Base-by-base conservation (phyloP, 2,329 filamentous ascomycete genomes). In the Fusarium pseudonygamai region DNA sequence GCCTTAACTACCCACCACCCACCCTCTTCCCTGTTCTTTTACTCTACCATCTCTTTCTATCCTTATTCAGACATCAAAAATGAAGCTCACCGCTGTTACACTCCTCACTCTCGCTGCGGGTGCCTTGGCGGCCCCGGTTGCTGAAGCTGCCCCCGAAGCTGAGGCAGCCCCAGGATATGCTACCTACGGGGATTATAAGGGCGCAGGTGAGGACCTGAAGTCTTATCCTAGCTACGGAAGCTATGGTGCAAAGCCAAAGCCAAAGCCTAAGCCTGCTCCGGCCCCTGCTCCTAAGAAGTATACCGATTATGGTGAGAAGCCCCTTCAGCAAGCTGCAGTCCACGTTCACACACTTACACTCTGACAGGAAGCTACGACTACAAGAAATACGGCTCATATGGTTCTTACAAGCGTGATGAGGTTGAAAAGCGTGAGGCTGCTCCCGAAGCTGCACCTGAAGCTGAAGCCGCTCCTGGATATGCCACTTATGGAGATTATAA, bases 1-100 rank as follows among this genome's bases (percentile, higher is more conserved):
- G 49, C 46, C 50, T 57, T 8, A 40, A 26, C 34, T 50, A 34
- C 16, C 18, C 13, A 36, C 15, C 37, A 45, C 62, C 30, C 63
- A n/a, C 20, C 34, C 32, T 32, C 32, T 30, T 32, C 28, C 32
- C 24, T 47, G 12, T 3, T 7, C 10, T 26, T 6, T 42, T 10
- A 16, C 24, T 32, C 22, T 32, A 15, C 16, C 30, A 42, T 43
- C 36, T 37, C 12, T 49, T 26, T 18, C 13, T 15, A 16, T 50
- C 28, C 10, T 18, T 36, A 14, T 26, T 46, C 26, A 55, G 50
- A 46, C 14, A 61, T 26, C 40, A 79, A 62, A 12, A 11, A 82
- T 82, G 81, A 82, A 80, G 77, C 60, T 81, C 40, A 68, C 77
- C 39, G 40, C 72, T 56, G 47, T 78, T 49, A 62, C 77, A 47